Conservation (phyloP, 768 basidiomycete genomes). For the Tulasnella sp. region DNA sequence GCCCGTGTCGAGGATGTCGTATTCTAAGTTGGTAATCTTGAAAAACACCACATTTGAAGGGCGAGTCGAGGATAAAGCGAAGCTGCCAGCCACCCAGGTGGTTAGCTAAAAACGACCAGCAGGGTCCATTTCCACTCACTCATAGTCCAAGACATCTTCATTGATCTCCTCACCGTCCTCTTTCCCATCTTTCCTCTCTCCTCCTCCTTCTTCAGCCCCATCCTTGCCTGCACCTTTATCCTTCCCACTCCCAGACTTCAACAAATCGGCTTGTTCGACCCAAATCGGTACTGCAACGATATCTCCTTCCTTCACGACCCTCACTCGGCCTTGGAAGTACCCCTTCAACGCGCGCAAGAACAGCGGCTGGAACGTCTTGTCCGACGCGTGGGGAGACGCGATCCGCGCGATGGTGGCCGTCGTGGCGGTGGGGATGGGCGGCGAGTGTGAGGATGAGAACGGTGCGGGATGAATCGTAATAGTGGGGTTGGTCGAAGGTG, state of each 20-base stretch:
- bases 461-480: constrained; percentile 46
- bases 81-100: constrained; percentile 13
- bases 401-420: constrained; percentile 72
- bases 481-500: background rate
- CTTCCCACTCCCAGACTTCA: constrained; percentile 19
- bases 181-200: constrained; percentile 22
- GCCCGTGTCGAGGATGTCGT: constrained; percentile 44
- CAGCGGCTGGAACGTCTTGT: constrained; percentile 53
- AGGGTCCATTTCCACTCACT: background rate
- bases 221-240: constrained; percentile 11
- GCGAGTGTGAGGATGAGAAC: constrained; percentile 46
- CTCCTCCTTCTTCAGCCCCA: constrained; percentile 22
- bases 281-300: constrained; percentile 53
- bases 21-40: constrained; percentile 66
- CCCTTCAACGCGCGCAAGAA: constrained; percentile 54
- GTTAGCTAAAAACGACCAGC: background rate
- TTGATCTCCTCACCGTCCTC: constrained; percentile 30
- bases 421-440: constrained; percentile 58
- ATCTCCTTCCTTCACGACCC: constrained; percentile 66
- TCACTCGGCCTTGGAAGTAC: constrained; percentile 49
- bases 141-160: constrained; percentile 15
- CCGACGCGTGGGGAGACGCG: constrained; percentile 61
- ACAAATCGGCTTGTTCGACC: background rate
- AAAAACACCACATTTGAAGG: constrained; percentile 60
- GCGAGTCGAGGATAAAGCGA: constrained; percentile 19